A percentile compares a stretch with the other conserved stretches of the same genome.
Evolutionary conservation across 768 basidiomycete genomes (phyloP).

Genomic region (Gymnopilus junonius): DNA sequence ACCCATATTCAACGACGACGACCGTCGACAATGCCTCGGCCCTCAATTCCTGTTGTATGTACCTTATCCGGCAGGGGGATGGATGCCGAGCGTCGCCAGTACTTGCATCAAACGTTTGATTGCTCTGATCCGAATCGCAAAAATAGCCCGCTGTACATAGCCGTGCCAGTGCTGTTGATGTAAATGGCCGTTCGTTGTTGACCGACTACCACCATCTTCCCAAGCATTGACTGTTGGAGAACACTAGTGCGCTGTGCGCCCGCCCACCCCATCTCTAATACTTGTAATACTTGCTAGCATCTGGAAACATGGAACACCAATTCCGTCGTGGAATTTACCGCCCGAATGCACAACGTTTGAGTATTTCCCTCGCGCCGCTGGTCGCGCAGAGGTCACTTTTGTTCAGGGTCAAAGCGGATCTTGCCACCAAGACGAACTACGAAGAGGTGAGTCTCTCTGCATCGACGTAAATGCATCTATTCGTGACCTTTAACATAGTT

Average conservation of each 20-base stretch:
- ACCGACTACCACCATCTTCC: conserved; percentile 5
- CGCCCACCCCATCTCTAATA: background rate
- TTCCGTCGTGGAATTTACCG: conserved; percentile 29
- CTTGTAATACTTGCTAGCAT: background rate
- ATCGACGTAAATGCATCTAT: background rate
- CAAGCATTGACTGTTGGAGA: conserved; percentile 21
- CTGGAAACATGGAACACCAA: conserved; percentile 18
- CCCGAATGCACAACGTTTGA: conserved; percentile 31
- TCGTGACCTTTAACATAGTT: conserved; percentile 10
- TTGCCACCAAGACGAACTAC: conserved; percentile 23
- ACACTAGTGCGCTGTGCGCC: conserved; percentile 19
- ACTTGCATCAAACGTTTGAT: background rate
- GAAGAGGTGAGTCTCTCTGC: conserved; percentile 17
- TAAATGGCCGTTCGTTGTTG: conserved; percentile 3
- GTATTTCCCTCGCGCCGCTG: conserved; percentile 28
- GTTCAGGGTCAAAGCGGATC: conserved; percentile 31
- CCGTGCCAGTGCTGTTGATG: background rate
- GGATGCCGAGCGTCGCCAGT: background rate
- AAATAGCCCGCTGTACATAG: background rate
- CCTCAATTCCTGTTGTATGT: too few species aligned
- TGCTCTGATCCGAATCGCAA: background rate
- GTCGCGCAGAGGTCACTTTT: conserved; percentile 30
- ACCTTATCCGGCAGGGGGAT: background rate
- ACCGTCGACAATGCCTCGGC: too few species aligned
- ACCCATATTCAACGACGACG: too few species aligned